These are phyloP conservation scores for Trypanosoma brucei DNA, from an alignment of 208 protist genomes.

Conservation along the genomic window DNA sequence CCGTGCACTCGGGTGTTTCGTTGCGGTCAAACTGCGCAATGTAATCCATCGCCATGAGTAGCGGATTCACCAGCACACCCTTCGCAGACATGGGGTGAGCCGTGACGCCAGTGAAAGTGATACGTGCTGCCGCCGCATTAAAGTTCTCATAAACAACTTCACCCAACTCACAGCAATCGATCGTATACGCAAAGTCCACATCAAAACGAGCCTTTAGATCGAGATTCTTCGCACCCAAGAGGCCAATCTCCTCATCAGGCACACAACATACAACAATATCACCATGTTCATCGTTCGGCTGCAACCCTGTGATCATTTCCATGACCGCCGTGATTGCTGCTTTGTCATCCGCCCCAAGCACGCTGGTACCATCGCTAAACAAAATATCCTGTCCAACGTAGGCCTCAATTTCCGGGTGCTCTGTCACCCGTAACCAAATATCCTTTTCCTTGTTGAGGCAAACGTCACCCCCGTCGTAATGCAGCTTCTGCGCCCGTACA, in stretches of 20 bases:
- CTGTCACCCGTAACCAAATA: conserved; percentile 49
- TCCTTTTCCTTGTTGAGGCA: conserved; percentile 70
- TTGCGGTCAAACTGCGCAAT: conserved; percentile 56
- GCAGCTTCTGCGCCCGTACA: conserved; percentile 65
- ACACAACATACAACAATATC: conserved; percentile 82
- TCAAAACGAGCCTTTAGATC: conserved; percentile 68
- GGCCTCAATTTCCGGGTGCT: conserved; percentile 67
- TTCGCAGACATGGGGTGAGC: conserved; percentile 87
- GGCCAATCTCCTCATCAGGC: conserved; percentile 83
- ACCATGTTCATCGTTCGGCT: conserved; percentile 43
- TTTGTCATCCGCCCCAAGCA: conserved; percentile 86
- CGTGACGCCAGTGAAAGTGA: conserved; percentile 69
- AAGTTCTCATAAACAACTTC: conserved; percentile 87
- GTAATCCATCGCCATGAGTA: conserved; percentile 80
- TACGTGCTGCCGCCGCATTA: conserved; percentile 54
- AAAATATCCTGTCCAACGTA: conserved; percentile 83
- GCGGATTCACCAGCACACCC: conserved; percentile 80
- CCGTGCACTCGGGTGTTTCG: conserved; percentile 78
- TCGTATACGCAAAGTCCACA: conserved; percentile 81
- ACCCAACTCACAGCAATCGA: conserved; percentile 83
- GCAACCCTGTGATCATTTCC: conserved; percentile 69
- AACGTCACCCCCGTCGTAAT: conserved; percentile 68
- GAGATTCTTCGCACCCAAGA: conserved; percentile 76
- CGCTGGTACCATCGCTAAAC: conserved; percentile 83
- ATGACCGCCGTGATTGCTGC: conserved; percentile 70